Base-by-base conservation (phyloP, 106 monocot genomes). In the Posidonia australis region DNA sequence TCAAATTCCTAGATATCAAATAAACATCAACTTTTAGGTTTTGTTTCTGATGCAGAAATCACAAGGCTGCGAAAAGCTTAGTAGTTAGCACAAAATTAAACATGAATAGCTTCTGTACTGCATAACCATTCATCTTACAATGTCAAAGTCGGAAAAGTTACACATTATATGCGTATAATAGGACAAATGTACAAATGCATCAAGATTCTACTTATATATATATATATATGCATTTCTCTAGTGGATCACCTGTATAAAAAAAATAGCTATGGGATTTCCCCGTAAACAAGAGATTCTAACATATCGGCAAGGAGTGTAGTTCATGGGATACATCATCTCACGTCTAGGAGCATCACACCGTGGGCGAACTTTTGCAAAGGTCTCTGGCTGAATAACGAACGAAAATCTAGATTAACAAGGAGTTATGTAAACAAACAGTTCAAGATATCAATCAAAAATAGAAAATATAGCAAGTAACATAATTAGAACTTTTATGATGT, bases 341-440 rank as follows among this genome's bases (percentile, higher is more conserved):
- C 96, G 87, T 55, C 80, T 84, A n/a, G 90, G 96, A 58, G 96
- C 86, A 77, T 98, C 96, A 68, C 96, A 90, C 21, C 96, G 81
- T 29, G 96, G 84, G 18, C 84, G 90, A 17, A 85, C 81, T 73
- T 90, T 98, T 44, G 90, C 74, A 83, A 98, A 98, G 69, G 90
- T 74, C 60, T 98, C 96, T n/a, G 96, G 96, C 90, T 96, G 71
- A 52, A 78, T 65, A 65, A 42, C 42, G 44, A 52, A 64, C 24
- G 0, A 22, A 28, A 47, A 61, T 30, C 25, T 13, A 1, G 31
- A 5, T 11, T 48, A 17, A 54, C 4, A 9, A 41, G 19, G n/a
- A 42, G 42, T 64, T 64, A 46, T 9, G 21, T 10, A 53, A 14
- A 30, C 18, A 53, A 67, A 21, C 9, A 41, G 7, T 30, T 52